These are phyloP conservation scores for Leccinum arenicola DNA, from an alignment of 768 basidiomycete species.

Conservation along the genomic window DNA sequence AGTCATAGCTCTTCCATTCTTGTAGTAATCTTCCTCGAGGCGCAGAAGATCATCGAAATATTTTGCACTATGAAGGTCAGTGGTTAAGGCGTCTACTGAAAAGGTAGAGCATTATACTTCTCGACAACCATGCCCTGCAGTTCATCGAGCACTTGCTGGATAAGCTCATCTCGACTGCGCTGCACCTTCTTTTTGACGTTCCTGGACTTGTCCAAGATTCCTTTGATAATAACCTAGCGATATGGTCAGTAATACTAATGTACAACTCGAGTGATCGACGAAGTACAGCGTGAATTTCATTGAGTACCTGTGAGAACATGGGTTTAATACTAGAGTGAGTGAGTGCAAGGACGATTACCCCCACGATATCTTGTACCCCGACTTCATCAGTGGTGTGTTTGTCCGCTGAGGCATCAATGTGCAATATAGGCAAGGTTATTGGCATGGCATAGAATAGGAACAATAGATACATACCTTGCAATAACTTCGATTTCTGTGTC, in stretches of 20 bases:
- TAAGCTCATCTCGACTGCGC: constrained; percentile 42
- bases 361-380: constrained; percentile 38
- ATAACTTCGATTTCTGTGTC: constrained; percentile 3
- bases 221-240: constrained; percentile 46
- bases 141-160: constrained; percentile 43
- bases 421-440: not conserved
- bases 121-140: constrained; percentile 41
- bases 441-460: not conserved
- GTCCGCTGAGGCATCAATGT: not conserved
- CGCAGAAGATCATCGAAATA: constrained; percentile 55
- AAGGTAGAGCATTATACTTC: constrained; percentile 17
- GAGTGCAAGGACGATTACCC: constrained; percentile 31
- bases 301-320: constrained; percentile 39
- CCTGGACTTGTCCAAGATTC: constrained; percentile 47
- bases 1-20: constrained; percentile 39
- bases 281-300: constrained; percentile 47
- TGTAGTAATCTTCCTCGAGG: constrained; percentile 53
- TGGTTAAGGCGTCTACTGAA: constrained; percentile 5
- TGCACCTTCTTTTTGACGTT: constrained; percentile 45
- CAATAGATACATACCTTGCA: constrained; percentile 4
- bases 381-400: constrained; percentile 6
- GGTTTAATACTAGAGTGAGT: not conserved
- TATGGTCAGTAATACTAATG: constrained; percentile 14
- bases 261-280: not conserved
- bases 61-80: constrained; percentile 35